These are phyloP conservation scores for Hondaea fermentalgiana DNA, from an alignment of 108 stramenopile species.

Conservation along the genomic window DNA sequence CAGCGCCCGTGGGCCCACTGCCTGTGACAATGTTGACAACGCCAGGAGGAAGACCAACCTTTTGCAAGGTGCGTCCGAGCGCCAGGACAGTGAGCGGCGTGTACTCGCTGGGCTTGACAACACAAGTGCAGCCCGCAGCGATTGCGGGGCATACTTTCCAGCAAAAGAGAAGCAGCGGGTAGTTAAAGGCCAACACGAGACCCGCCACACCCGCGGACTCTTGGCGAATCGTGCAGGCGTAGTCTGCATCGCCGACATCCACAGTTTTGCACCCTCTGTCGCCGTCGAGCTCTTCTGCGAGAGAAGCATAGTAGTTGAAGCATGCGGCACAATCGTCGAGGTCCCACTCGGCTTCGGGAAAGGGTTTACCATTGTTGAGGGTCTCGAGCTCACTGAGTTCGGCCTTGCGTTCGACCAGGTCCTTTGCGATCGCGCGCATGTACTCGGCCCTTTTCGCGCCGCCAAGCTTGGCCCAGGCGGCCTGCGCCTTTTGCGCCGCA, in stretches of 20 bases:
- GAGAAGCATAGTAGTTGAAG: slow-evolving; percentile 50
- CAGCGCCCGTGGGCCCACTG: slow-evolving; percentile 66
- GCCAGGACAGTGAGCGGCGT: slow-evolving; percentile 59
- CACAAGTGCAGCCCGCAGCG: slow-evolving; percentile 73
- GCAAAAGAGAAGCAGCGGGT: slow-evolving; percentile 69
- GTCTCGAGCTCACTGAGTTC: slow-evolving; percentile 31
- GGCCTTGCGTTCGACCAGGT: slow-evolving; percentile 23
- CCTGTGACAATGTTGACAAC: slow-evolving; percentile 73
- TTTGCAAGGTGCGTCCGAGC: slow-evolving; percentile 42
- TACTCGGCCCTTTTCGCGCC: slow-evolving; percentile 10
- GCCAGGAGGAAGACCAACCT: slow-evolving; percentile 56
- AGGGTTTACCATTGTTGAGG: slow-evolving; percentile 66
- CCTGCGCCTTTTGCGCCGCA: slow-evolving; percentile 21
- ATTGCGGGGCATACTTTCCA: slow-evolving; percentile 66
- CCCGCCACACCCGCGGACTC: slow-evolving; percentile 71
- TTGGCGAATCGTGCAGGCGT: slow-evolving; percentile 48
- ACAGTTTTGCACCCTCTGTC: slow-evolving; percentile 42
- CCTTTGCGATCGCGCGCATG: slow-evolving; percentile 20
- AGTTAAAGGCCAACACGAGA: slow-evolving; percentile 69
- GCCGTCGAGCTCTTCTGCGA: slow-evolving; percentile 46
- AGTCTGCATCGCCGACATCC: slow-evolving; percentile 37
- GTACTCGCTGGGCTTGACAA: slow-evolving; percentile 78
- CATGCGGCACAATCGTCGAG: slow-evolving; percentile 48
- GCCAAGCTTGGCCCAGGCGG: slow-evolving; percentile 17
- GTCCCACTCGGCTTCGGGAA: slow-evolving; percentile 62